phyloP scores from a whole-genome alignment of 2,329 filamentous ascomycete genomes.

The Gliomastix tumulicola region DNA sequence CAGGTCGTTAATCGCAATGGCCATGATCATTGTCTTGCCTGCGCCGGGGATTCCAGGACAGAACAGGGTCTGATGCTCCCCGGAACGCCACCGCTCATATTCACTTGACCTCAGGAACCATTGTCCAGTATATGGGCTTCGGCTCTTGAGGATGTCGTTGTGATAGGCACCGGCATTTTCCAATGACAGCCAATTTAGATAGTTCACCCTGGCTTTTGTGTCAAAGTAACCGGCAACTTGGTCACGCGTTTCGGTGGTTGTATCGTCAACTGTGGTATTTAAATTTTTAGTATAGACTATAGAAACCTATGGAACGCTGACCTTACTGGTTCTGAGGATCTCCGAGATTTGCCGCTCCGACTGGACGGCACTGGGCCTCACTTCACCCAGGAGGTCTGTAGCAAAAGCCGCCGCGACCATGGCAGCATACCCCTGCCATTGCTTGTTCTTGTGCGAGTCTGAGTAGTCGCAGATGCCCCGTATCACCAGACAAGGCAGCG shows the following conservation, averaged over 20 bases:
- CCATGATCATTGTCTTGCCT: constrained; percentile 38
- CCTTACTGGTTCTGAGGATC: background rate
- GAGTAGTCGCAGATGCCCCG: constrained; percentile 26
- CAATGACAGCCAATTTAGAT: background rate
- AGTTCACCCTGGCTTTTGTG: background rate
- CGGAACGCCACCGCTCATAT: background rate
- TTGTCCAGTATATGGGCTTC: background rate
- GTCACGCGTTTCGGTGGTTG: background rate
- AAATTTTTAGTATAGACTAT: background rate
- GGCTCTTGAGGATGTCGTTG: background rate
- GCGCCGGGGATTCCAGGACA: constrained; percentile 40
- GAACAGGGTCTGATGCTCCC: constrained; percentile 20
- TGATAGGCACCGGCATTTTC: background rate
- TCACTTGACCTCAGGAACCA: background rate
- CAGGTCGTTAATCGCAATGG: constrained; percentile 33
- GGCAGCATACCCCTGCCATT: constrained; percentile 24
- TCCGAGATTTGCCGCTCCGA: background rate
- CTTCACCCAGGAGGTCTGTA: constrained; percentile 5
- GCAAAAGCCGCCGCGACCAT: constrained; percentile 16
- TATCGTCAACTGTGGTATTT: background rate
- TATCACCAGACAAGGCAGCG: constrained; percentile 18
- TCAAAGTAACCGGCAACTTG: background rate
- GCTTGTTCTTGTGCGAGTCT: constrained; percentile 25
- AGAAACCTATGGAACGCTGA: background rate
- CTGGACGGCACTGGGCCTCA: background rate